Percentiles rank a stretch among this genome's conserved stretches.
Conservation (phyloP, 805 yeast species). For the Candida maesae region DNA sequence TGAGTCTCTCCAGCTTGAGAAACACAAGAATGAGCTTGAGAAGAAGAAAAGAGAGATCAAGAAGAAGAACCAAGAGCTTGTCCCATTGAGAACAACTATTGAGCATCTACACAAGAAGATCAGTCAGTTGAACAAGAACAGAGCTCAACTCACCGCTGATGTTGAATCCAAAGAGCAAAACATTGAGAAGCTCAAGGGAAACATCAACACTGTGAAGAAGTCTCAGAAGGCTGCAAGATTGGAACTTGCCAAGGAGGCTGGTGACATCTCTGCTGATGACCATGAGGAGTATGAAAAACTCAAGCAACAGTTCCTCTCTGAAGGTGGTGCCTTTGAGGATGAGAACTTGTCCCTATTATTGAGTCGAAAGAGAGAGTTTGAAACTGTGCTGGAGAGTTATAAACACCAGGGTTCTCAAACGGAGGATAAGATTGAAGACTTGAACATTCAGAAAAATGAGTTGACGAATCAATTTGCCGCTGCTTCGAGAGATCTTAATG, state of each 20-base stretch:
- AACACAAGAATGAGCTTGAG: conserved; percentile 35
- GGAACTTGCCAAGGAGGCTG: conserved; percentile 30
- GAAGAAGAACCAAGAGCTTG: conserved; percentile 40
- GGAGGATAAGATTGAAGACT: conserved; percentile 31
- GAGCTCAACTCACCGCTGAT: conserved; percentile 49
- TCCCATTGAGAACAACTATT: conserved; percentile 61
- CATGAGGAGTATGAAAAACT: conserved; percentile 54
- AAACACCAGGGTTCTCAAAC: conserved; percentile 35
- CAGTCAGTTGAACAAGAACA: conserved; percentile 41
- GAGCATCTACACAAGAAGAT: conserved; percentile 45
- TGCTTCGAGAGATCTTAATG: conserved; percentile 24
- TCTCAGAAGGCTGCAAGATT: conserved; percentile 38
- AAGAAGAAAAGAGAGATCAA: conserved; percentile 41
- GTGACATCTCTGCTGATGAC: conserved; percentile 46
- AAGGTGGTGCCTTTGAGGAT: conserved; percentile 55
- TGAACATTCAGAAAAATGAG: conserved; percentile 32
- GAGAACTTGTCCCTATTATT: conserved; percentile 40
- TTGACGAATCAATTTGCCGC: conserved; percentile 23
- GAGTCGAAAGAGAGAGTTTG: conserved; percentile 43
- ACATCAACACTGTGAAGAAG: conserved; percentile 42
- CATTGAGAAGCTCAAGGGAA: conserved; percentile 40
- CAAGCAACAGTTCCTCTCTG: conserved; percentile 51
- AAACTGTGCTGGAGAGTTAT: conserved; percentile 35
- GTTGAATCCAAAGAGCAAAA: conserved; percentile 44
- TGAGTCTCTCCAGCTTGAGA: conserved; percentile 39